Evolutionary conservation across 2,329 filamentous ascomycete genomes (phyloP).

Genomic region (Fusarium sp.): DNA sequence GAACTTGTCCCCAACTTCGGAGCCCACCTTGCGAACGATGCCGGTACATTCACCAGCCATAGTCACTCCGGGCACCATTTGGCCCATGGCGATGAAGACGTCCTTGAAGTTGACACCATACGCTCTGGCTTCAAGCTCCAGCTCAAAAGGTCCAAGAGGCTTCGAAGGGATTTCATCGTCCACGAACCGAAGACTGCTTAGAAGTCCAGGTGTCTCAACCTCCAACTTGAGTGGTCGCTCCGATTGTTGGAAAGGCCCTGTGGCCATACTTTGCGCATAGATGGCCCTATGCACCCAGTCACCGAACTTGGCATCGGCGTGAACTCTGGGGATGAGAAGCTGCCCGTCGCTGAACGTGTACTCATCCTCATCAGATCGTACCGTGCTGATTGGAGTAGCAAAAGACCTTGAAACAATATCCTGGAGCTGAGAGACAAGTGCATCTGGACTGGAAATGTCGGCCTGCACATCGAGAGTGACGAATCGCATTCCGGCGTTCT

Average conservation of each 20-base stretch:
- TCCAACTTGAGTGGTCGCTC: constrained; percentile 26
- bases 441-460: constrained; percentile 13
- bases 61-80: constrained; percentile 40
- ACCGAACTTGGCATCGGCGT: constrained; percentile 15
- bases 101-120: constrained; percentile 52
- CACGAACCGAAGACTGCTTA: constrained; percentile 27
- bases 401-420: constrained; percentile 15
- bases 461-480: constrained; percentile 34
- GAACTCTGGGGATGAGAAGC: constrained; percentile 24
- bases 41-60: constrained; percentile 52
- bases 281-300: constrained; percentile 14
- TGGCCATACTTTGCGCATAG: constrained; percentile 9
- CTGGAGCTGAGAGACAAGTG: background rate
- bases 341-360: constrained; percentile 19
- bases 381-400: background rate
- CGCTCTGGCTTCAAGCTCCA: constrained; percentile 9
- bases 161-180: constrained; percentile 7
- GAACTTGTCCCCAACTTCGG: constrained; percentile 42
- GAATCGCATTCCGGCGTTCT: constrained; percentile 31
- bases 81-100: constrained; percentile 51
- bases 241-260: constrained; percentile 1
- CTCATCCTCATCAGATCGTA: constrained; percentile 17
- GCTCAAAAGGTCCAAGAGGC: constrained; percentile 11
- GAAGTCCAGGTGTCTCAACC: constrained; percentile 23
- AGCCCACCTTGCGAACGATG: constrained; percentile 46